Evolutionary conservation across 176 grass and related monocot species (phyloP).

Genomic region (Eragrostis curvula): DNA sequence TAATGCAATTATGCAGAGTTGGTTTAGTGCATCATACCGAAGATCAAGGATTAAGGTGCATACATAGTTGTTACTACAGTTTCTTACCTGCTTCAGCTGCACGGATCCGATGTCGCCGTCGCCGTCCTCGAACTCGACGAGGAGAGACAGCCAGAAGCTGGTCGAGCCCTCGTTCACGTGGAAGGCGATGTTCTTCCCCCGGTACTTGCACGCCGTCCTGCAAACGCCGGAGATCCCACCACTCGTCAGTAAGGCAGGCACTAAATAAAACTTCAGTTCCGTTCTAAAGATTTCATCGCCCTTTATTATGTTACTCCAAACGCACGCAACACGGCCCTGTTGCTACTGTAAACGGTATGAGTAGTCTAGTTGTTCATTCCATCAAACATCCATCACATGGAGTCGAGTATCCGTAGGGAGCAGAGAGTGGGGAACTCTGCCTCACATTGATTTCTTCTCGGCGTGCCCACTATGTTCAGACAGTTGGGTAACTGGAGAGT

Average conservation of each 20-base stretch:
- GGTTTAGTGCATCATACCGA: too few relatives aligned
- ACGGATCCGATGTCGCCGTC: conserved; percentile 96
- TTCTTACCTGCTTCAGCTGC: conserved; percentile 79
- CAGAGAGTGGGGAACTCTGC: background rate
- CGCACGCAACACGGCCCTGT: background rate
- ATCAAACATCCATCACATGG: background rate
- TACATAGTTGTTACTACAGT: background rate
- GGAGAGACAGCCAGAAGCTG: conserved; percentile 89
- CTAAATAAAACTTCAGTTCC: background rate
- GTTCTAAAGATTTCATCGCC: too few relatives aligned
- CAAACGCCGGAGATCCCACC: background rate
- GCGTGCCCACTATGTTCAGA: background rate
- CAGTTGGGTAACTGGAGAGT: background rate
- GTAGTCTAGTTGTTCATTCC: too few relatives aligned
- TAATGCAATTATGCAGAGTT: background rate
- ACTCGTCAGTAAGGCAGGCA: background rate
- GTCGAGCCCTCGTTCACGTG: conserved; percentile 93
- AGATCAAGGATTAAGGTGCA: too few relatives aligned
- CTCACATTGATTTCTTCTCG: conserved; percentile 10
- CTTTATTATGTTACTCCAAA: background rate
- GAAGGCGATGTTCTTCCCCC: conserved; percentile 85
- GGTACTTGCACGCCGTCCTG: conserved; percentile 92
- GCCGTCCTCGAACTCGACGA: conserved; percentile 92
- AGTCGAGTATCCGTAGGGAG: background rate
- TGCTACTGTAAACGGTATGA: background rate